Evolutionary conservation across 164 flowering plant species (phyloP).

Genomic region (Magnolia sinica): DNA sequence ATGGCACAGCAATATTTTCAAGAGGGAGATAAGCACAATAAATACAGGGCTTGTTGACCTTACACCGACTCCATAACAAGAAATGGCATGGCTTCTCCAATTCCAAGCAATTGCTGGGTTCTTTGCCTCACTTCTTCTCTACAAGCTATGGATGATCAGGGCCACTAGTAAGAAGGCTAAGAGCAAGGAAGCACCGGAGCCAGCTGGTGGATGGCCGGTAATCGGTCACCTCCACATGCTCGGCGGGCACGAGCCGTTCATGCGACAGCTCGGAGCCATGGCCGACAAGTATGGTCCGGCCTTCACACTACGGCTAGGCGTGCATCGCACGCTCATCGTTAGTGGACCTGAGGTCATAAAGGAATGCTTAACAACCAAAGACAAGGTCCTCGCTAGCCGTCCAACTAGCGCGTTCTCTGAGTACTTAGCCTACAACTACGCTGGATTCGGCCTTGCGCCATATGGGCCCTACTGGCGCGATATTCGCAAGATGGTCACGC

Average conservation of each 20-base stretch:
- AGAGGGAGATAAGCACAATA: too few relatives aligned
- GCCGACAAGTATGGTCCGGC: slow-evolving; percentile 21
- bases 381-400: slow-evolving; percentile 10
- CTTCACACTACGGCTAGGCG: slow-evolving; percentile 13
- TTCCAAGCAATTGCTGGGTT: background rate
- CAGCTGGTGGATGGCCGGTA: slow-evolving; percentile 14
- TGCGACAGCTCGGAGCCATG: slow-evolving; percentile 9
- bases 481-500: slow-evolving; percentile 9
- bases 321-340: slow-evolving; percentile 14
- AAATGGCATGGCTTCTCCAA: background rate
- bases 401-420: background rate
- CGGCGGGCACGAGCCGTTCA: background rate
- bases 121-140: background rate
- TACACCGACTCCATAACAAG: background rate
- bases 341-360: slow-evolving; percentile 15
- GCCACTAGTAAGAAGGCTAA: background rate
- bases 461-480: slow-evolving; percentile 22
- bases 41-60: too few relatives aligned
- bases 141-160: slow-evolving; percentile 1
- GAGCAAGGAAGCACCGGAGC: slow-evolving; percentile 12
- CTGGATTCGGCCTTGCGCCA: slow-evolving; percentile 10
- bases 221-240: slow-evolving; percentile 23
- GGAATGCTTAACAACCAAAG: slow-evolving; percentile 22
- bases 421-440: slow-evolving; percentile 7
- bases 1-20: too few relatives aligned